Base-by-base conservation (phyloP, 192 early-diverging fungal genomes). In the Cetraspora pellucida region DNA sequence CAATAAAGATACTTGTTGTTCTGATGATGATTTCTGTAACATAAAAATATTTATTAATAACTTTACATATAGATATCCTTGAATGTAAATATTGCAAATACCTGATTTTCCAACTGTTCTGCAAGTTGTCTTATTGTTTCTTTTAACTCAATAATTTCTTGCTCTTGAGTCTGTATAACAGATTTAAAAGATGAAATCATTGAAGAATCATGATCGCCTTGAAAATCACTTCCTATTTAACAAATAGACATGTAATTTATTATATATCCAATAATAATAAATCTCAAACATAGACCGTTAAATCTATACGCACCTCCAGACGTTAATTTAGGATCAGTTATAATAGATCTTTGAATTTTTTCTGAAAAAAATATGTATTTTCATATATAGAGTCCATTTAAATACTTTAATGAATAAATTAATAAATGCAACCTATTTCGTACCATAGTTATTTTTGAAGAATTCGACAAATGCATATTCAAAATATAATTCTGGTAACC, bases 401-500 rank as follows among this genome's bases (percentile, higher is more conserved):
- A 37, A 37, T 37, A 37, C 7, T 37, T 37, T 37, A 37, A 7
- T 37, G 3, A 37, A 37, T 7, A 37, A 37, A 37, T 2, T 6
- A 37, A 37, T 37, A 7, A 37, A 37, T 37, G n/a, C n/a, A 37
- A 37, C 37, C 37, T 30, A 3, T 10, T 30, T 37, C 27, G 0
- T 86, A 93, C 95, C 95, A 78, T 91, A 92, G 27, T 87, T 91
- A 49, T 87, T 77, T 78, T 94, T 95, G 80, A 97, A 91, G 74
- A 97, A 84, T 23, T 96, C 93, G 16, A 92, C 90, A 85, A 97
- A 96, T 11, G 87, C 79, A 63, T 86, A 86, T 84, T 96, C 95
- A 84, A 98, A 93, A 74, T 85, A 92, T 7, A 96, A 84, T 27
- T 87, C 87, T 13, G 91, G 90, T 21, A 93, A 79, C 46, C 82